These are phyloP conservation scores for Trichoderma asperellum DNA, from an alignment of 2,329 filamentous ascomycete genomes.

Conservation along the genomic window DNA sequence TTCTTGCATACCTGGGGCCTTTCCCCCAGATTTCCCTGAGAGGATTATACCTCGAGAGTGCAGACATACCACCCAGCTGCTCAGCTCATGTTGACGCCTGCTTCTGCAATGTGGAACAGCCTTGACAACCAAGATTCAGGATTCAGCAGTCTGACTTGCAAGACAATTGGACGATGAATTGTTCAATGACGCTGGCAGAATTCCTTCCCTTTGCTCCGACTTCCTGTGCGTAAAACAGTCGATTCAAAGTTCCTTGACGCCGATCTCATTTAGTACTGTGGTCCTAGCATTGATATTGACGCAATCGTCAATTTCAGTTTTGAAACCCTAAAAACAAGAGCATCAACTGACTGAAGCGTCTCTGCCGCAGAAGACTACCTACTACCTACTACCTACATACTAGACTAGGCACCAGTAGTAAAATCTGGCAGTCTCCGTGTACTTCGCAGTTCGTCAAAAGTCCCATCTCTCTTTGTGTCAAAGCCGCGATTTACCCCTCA, in stretches of 20 bases:
- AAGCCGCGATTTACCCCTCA: conserved; percentile 21
- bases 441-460: background rate
- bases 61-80: background rate
- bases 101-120: background rate
- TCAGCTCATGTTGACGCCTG: background rate
- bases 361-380: background rate
- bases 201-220: background rate
- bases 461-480: background rate
- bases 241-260: background rate
- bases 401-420: background rate
- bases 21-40: background rate
- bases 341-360: background rate
- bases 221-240: background rate
- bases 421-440: background rate
- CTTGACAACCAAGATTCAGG: background rate
- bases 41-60: background rate
- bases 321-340: background rate
- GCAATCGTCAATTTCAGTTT: background rate
- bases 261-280: background rate
- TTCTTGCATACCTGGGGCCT: background rate
- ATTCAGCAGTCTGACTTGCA: background rate
- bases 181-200: background rate
- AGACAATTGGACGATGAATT: background rate
- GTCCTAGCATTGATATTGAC: background rate
- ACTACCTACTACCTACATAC: too few species aligned